Conservation (phyloP, 805 yeast genomes). For the Wickerhamomyces ciferrii region DNA sequence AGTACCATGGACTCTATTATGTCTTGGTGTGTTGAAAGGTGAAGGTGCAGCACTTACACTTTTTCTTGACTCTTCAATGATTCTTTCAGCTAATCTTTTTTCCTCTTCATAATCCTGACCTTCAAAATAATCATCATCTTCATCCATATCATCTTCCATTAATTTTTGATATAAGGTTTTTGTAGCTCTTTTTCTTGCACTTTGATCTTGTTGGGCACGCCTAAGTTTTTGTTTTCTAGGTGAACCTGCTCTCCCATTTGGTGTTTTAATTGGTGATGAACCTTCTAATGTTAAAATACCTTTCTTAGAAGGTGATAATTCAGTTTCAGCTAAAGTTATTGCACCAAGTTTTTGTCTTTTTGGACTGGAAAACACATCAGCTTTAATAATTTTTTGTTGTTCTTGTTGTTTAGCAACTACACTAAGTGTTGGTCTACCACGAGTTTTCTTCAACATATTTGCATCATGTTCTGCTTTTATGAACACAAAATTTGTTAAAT, state of each 20-base stretch:
- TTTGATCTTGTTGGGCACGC: slow-evolving; percentile 26
- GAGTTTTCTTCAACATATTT: neutral
- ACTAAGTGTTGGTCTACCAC: neutral
- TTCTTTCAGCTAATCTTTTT: slow-evolving; percentile 41
- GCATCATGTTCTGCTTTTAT: neutral
- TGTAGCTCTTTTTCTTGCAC: slow-evolving; percentile 46
- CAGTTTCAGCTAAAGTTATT: slow-evolving; percentile 6
- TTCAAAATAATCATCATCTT: slow-evolving; percentile 16
- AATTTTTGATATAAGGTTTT: slow-evolving; percentile 16
- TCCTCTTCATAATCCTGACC: slow-evolving; percentile 29
- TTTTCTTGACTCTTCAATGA: slow-evolving; percentile 31
- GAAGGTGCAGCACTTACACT: slow-evolving; percentile 14
- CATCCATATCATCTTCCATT: slow-evolving; percentile 14
- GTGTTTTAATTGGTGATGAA: slow-evolving; percentile 25
- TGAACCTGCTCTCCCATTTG: slow-evolving; percentile 41
- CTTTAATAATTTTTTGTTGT: slow-evolving; percentile 3
- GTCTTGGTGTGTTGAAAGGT: neutral
- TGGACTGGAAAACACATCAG: slow-evolving; percentile 24
- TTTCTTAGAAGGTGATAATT: slow-evolving; percentile 26
- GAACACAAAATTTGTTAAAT: neutral
- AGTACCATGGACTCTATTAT: slow-evolving; percentile 28
- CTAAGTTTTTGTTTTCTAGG: slow-evolving; percentile 35
- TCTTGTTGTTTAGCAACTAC: slow-evolving; percentile 4
- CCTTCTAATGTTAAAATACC: slow-evolving; percentile 20
- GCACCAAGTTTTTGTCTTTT: slow-evolving; percentile 22